Conservation (phyloP, 2,329 filamentous ascomycete species). For the Lasiodiplodia hormozganensis region DNA sequence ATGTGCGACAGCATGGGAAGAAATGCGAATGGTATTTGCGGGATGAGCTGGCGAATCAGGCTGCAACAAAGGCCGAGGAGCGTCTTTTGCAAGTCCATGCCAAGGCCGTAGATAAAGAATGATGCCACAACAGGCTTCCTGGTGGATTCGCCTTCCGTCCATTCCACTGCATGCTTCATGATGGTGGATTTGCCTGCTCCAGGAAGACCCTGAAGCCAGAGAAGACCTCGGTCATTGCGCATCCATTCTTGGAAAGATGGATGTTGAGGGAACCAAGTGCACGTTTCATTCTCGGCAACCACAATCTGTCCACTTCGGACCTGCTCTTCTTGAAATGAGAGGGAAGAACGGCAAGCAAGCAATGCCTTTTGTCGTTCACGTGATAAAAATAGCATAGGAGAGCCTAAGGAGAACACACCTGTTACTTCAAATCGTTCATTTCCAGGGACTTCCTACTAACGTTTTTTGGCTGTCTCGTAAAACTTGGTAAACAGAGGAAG, state of each 20-base stretch:
- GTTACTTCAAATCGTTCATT: neutral
- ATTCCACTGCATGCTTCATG: neutral
- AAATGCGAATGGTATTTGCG: neutral
- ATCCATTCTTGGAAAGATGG: neutral
- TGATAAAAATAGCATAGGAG: neutral
- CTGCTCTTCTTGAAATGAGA: neutral
- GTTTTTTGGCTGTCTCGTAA: neutral
- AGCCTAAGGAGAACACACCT: neutral
- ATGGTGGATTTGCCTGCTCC: slow-evolving; percentile 2
- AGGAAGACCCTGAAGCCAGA: neutral
- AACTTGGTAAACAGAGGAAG: neutral
- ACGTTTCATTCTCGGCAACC: neutral
- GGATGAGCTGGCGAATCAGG: neutral
- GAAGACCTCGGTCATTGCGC: neutral
- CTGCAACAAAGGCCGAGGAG: neutral
- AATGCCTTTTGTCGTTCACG: neutral
- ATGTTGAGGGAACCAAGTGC: neutral
- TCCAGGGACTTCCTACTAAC: neutral
- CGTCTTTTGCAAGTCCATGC: neutral
- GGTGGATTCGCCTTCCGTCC: neutral
- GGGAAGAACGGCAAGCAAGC: neutral
- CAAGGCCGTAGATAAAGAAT: neutral
- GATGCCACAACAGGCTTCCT: neutral
- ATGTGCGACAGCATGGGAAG: neutral
- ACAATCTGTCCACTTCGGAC: neutral